Evolutionary conservation across 495 filamentous ascomycete genomes (phyloP), one percentile per base, ranked within the genome.

Genomic region (Talaromyces trachyspermus): DNA sequence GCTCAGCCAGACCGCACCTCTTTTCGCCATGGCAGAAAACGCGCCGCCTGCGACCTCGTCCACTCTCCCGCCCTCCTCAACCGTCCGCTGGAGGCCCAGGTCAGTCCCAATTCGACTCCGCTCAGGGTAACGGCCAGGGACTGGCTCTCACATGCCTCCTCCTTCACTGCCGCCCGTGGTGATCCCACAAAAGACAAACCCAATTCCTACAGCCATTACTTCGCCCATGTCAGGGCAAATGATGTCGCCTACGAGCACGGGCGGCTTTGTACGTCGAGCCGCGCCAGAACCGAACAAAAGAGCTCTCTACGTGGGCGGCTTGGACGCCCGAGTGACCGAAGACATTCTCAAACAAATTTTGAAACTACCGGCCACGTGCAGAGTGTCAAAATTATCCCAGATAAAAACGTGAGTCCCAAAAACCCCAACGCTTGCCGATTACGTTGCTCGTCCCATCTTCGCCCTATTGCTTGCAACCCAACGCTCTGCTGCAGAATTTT

Each of bases 261-360:
- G 83, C 36, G 83, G 87, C 40, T 91, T 85, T 55, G 83, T 88
- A 38, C 88, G 92, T 57, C 90, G 92, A 54, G 87, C 89, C 24
- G 92, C 92, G 14, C 92, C 92, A 42, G 92, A 99, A 70, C 92
- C 92, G 35, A 99, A 99, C 75, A 99, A 99, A 78, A 78, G 94
- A 55, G 92, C 92, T 33, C 72, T 99, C 37, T 99, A 99, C 54
- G 90, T 99, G 37, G 92, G 92, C 25, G 92, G 92, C 39, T 72
- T 99, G 52, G 94, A 99, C 61, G 88, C 89, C 26, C 79, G 92
- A 42, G 92, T 97, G 36, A 96, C 92, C 25, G 92, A 99, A 61
- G 92, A 97, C 60, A 88, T 97, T 27, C 65, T 99, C 55, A 86
- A 89, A 56, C 94, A 97, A 63, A 99, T 99, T 99, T 99, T 59